Conservation (phyloP, 768 basidiomycete species). For the Pulveroboletus ravenelii region DNA sequence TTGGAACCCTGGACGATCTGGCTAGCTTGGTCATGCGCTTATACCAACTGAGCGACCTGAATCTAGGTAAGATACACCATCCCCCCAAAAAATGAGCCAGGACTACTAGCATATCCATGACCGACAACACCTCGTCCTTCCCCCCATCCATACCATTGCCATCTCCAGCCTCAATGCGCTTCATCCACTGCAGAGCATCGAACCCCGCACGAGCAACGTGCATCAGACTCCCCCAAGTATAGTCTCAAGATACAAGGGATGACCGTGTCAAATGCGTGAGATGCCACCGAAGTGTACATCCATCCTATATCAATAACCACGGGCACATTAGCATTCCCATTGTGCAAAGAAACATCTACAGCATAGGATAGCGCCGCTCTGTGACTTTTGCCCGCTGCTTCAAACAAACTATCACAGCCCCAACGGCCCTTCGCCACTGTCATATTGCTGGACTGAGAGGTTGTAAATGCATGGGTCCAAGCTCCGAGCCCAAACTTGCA, state of each 20-base stretch:
- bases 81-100: no score
- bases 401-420: conserved; percentile 32
- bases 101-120: no score
- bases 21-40: no score
- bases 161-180: no score
- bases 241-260: no score
- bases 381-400: conserved; percentile 30
- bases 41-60: neutral
- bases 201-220: no score
- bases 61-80: neutral
- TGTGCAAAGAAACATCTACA: no score
- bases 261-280: conserved; percentile 30
- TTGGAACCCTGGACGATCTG: neutral
- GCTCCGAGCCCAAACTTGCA: conserved; percentile 24
- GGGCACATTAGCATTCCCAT: no score
- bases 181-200: no score
- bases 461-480: conserved; percentile 29
- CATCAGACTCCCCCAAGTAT: no score
- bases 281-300: conserved; percentile 50
- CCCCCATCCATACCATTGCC: no score
- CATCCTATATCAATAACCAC: conserved; percentile 29
- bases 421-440: conserved; percentile 46
- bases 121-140: no score
- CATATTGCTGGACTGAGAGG: conserved; percentile 33
- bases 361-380: conserved; percentile 25